Evolutionary conservation across 495 filamentous ascomycete genomes (phyloP).

Genomic region (Lasiosphaeria miniovina): DNA sequence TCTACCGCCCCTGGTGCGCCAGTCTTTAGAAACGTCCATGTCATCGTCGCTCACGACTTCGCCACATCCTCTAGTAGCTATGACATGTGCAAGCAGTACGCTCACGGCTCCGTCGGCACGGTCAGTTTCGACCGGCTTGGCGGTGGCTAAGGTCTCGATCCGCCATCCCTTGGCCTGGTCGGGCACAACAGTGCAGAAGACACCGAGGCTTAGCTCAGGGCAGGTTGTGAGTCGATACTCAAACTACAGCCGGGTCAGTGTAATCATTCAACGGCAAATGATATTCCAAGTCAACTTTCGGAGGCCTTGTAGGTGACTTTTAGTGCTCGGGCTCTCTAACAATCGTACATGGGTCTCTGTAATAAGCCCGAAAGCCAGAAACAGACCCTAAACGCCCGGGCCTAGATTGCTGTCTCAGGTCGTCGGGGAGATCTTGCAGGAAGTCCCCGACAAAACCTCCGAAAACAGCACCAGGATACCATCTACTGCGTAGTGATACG

Average conservation of each 20-base stretch:
- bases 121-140: conserved; percentile 45
- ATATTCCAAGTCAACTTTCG: too few species aligned
- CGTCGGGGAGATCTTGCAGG: too few species aligned
- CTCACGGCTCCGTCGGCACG: conserved; percentile 48
- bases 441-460: too few species aligned
- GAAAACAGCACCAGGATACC: conserved; percentile 1
- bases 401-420: too few species aligned
- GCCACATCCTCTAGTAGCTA: conserved; percentile 66
- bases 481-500: conserved; percentile 5
- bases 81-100: conserved; percentile 76
- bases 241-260: conserved; percentile 52
- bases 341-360: too few species aligned
- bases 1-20: conserved; percentile 42
- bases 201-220: conserved; percentile 74
- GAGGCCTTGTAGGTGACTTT: too few species aligned
- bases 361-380: too few species aligned
- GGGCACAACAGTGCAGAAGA: conserved; percentile 64
- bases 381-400: too few species aligned
- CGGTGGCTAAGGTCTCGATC: conserved; percentile 47
- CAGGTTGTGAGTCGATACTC: conserved; percentile 75
- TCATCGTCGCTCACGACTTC: conserved; percentile 66
- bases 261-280: not conserved
- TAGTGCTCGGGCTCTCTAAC: too few species aligned
- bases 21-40: conserved; percentile 71
- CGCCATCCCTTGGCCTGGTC: conserved; percentile 44